Conservation (phyloP, 495 filamentous ascomycete genomes). For the Hypoxylon fuscum region DNA sequence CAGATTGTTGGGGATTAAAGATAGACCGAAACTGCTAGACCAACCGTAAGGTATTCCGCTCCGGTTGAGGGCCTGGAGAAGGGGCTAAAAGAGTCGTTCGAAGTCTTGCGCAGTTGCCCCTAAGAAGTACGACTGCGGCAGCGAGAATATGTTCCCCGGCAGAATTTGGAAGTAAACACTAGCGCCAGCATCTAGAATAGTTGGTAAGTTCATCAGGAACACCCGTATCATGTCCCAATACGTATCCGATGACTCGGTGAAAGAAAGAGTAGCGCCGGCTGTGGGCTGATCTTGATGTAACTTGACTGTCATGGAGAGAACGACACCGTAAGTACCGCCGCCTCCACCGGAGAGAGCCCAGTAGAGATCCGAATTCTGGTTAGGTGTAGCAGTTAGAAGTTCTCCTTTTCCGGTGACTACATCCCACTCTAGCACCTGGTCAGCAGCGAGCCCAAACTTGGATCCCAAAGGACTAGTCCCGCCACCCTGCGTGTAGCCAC, state of each 20-base stretch:
- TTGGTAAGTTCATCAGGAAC: constrained; percentile 3
- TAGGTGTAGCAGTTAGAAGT: constrained; percentile 52
- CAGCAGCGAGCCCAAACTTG: constrained; percentile 65
- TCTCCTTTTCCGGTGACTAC: constrained; percentile 61
- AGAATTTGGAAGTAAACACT: background rate
- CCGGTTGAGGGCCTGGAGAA: background rate
- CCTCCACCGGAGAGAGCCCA: constrained; percentile 70
- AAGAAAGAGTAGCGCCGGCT: constrained; percentile 22
- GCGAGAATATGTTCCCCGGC: constrained; percentile 5
- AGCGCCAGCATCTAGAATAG: background rate
- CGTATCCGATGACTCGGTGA: constrained; percentile 16
- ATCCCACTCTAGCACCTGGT: constrained; percentile 66
- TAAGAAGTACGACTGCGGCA: constrained; percentile 13
- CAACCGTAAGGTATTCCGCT: constrained; percentile 4
- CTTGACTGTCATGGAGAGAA: constrained; percentile 56
- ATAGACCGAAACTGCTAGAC: background rate
- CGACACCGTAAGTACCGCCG: constrained; percentile 62
- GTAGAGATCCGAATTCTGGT: constrained; percentile 63
- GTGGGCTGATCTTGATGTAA: constrained; percentile 40
- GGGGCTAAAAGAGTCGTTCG: background rate
- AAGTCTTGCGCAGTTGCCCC: constrained; percentile 6
- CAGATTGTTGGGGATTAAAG: background rate
- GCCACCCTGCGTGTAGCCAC: constrained; percentile 65
- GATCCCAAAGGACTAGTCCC: constrained; percentile 63
- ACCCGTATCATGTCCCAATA: constrained; percentile 8